A percentile compares a stretch with the other conserved stretches of the same genome.
Conservation (phyloP, 2,329 filamentous ascomycete species). For the Fusarium denticulatum region DNA sequence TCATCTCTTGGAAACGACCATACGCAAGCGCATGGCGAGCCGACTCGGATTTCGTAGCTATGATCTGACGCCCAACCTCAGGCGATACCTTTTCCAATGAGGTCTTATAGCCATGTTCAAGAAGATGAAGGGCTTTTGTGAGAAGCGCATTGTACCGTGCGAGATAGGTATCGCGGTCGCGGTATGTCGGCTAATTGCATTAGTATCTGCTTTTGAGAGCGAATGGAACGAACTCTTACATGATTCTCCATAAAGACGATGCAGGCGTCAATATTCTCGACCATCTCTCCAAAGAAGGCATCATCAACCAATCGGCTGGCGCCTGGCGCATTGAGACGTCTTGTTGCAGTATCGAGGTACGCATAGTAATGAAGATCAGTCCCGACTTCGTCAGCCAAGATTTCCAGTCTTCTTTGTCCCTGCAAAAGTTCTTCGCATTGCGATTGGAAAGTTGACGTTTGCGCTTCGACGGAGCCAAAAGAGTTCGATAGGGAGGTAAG, state of each 20-base stretch:
- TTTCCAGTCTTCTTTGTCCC: constrained; percentile 82
- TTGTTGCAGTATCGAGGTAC: constrained; percentile 90
- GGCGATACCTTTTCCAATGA: constrained; percentile 63
- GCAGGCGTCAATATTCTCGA: constrained; percentile 87
- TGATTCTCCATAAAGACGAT: constrained; percentile 92
- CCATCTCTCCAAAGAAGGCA: constrained; percentile 86
- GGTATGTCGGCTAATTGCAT: constrained; percentile 73
- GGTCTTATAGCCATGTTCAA: constrained; percentile 66
- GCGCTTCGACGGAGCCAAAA: constrained; percentile 86
- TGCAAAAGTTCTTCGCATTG: constrained; percentile 89
- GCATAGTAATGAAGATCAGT: constrained; percentile 94
- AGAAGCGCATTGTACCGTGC: constrained; percentile 87
- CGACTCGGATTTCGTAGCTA: constrained; percentile 66
- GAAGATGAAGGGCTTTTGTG: constrained; percentile 69
- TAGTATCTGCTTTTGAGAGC: not conserved
- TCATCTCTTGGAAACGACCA: constrained; percentile 67
- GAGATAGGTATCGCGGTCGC: constrained; percentile 87
- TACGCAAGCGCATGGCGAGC: constrained; percentile 69
- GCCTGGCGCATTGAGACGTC: constrained; percentile 90
- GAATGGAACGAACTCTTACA: constrained; percentile 59
- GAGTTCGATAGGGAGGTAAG: constrained; percentile 84
- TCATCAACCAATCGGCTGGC: constrained; percentile 86
- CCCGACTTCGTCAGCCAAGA: constrained; percentile 83
- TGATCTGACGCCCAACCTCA: constrained; percentile 65
- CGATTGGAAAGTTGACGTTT: constrained; percentile 91